These are phyloP conservation scores for Rhodotorula babjevae DNA, from an alignment of 768 basidiomycete species.

Conservation along the genomic window DNA sequence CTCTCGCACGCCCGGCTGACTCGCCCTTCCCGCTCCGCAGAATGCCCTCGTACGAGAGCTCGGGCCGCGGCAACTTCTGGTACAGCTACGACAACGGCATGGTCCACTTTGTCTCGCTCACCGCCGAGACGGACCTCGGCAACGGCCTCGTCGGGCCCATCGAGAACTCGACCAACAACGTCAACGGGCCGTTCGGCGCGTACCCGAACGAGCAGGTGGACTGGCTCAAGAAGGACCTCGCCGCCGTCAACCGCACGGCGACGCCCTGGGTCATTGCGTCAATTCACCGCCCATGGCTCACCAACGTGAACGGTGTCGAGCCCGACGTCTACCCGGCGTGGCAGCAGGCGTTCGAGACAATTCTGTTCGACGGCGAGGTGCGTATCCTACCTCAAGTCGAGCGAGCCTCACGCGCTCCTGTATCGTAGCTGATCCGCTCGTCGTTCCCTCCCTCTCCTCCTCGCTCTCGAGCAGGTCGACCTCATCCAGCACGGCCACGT, in stretches of 20 bases:
- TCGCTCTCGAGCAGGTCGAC: slow-evolving; percentile 31
- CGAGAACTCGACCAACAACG: slow-evolving; percentile 6
- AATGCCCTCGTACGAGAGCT: slow-evolving; percentile 38
- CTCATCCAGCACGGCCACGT: slow-evolving; percentile 12
- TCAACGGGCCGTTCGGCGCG: slow-evolving; percentile 33
- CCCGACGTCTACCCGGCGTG: slow-evolving; percentile 15
- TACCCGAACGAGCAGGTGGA: slow-evolving; percentile 32
- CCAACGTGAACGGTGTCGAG: neutral
- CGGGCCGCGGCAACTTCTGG: slow-evolving; percentile 41
- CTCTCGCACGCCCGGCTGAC: slow-evolving; percentile 28
- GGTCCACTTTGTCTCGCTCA: slow-evolving; percentile 42
- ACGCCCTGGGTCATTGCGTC: slow-evolving; percentile 43
- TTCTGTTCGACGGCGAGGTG: slow-evolving; percentile 42
- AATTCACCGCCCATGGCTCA: slow-evolving; percentile 38
- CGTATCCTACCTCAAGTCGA: too few relatives aligned
- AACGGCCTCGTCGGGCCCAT: slow-evolving; percentile 15
- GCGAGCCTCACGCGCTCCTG: too few relatives aligned
- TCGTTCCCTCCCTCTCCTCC: neutral
- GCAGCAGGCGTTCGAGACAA: slow-evolving; percentile 43
- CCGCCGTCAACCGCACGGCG: slow-evolving; percentile 38
- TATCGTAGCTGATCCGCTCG: neutral
- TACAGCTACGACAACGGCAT: slow-evolving; percentile 35
- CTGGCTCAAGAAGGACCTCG: slow-evolving; percentile 41
- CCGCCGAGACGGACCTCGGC: slow-evolving; percentile 41
- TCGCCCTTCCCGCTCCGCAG: slow-evolving; percentile 5